phyloP scores from a whole-genome alignment of 2,329 filamentous ascomycete species.

The Tolypocladium tundrense region DNA sequence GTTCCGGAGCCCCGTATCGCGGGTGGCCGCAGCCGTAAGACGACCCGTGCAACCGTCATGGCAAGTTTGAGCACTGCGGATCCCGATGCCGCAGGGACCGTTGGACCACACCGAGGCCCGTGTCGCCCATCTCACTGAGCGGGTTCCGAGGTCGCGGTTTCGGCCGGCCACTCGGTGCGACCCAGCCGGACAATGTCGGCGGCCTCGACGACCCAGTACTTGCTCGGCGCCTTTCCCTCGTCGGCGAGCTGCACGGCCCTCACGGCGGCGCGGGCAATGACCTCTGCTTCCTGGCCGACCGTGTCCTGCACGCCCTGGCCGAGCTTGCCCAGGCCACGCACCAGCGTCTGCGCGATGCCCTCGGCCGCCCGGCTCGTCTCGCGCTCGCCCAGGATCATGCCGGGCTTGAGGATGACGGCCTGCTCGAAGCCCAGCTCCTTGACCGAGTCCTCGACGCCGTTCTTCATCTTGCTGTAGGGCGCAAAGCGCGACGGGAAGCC shows the following conservation, averaged over 20 bases:
- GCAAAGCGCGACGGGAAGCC: slow-evolving; percentile 30
- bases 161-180: slow-evolving; percentile 42
- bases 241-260: slow-evolving; percentile 46
- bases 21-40: background rate
- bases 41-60: background rate
- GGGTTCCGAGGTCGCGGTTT: background rate
- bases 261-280: slow-evolving; percentile 60
- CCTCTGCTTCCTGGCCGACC: slow-evolving; percentile 63
- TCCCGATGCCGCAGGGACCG: background rate
- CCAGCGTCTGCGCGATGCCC: slow-evolving; percentile 42
- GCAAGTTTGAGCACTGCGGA: background rate
- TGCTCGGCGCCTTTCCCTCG: slow-evolving; percentile 47
- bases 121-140: background rate
- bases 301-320: slow-evolving; percentile 47
- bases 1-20: background rate
- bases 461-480: slow-evolving; percentile 64
- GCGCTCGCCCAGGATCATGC: slow-evolving; percentile 63
- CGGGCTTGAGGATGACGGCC: slow-evolving; percentile 64
- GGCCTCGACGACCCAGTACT: slow-evolving; percentile 50
- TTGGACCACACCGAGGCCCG: background rate
- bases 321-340: slow-evolving; percentile 44
- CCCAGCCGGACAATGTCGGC: slow-evolving; percentile 58
- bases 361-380: slow-evolving; percentile 51
- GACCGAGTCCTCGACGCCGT: slow-evolving; percentile 72
- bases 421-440: slow-evolving; percentile 64